Conservation (phyloP, 2,329 filamentous ascomycete species). For the Arthrocladium fulminans region DNA sequence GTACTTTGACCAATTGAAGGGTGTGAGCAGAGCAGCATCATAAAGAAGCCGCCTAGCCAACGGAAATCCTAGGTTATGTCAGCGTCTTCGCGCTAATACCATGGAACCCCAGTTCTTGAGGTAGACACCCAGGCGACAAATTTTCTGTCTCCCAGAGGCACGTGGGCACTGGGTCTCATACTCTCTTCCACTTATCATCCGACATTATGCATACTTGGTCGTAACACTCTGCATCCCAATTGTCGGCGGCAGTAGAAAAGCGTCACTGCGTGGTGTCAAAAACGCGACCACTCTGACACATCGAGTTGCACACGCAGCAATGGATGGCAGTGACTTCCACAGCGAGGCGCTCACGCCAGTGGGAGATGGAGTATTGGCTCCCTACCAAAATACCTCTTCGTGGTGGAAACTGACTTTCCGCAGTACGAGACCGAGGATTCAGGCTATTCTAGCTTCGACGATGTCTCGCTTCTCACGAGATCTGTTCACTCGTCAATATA, state of each 20-base stretch:
- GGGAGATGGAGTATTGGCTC: background rate
- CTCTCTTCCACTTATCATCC: too few species aligned
- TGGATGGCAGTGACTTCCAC: background rate
- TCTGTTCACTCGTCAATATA: constrained; percentile 12
- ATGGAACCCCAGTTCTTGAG: too few species aligned
- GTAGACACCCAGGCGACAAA: too few species aligned
- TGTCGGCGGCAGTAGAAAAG: too few species aligned
- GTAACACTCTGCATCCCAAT: too few species aligned
- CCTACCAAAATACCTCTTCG: background rate
- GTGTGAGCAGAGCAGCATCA: background rate
- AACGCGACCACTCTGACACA: background rate
- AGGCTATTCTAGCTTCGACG: constrained; percentile 9
- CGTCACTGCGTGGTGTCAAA: too few species aligned
- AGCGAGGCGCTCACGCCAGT: background rate
- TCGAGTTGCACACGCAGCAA: background rate
- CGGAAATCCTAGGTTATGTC: background rate
- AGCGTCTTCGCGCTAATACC: too few species aligned
- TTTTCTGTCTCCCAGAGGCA: too few species aligned
- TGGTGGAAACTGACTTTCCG: background rate
- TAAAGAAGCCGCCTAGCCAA: background rate
- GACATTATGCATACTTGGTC: too few species aligned
- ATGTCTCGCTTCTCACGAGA: constrained; percentile 9
- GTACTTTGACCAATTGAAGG: background rate
- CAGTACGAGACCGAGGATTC: constrained; percentile 13
- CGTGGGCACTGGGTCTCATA: too few species aligned